These are phyloP conservation scores for Trichoderma asperellum DNA, from an alignment of 2,329 filamentous ascomycete species.

Conservation along the genomic window DNA sequence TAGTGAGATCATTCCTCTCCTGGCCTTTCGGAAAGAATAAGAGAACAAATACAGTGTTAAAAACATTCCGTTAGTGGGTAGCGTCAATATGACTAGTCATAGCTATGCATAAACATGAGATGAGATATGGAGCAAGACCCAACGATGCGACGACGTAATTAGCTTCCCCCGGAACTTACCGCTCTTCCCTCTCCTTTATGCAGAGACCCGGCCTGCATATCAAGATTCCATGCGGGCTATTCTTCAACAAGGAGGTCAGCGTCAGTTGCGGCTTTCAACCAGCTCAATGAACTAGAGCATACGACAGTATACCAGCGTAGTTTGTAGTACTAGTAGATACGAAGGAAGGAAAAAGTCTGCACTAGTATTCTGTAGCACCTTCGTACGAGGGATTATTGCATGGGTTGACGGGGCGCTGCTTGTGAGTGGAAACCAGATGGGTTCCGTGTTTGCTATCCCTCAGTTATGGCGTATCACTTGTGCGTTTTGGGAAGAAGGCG, in stretches of 20 bases:
- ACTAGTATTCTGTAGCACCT: neutral
- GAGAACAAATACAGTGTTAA: neutral
- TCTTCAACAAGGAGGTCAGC: neutral
- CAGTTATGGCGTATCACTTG: slow-evolving; percentile 2
- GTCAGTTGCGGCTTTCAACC: neutral
- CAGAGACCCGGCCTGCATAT: neutral
- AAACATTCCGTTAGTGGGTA: neutral
- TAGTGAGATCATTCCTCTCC: neutral
- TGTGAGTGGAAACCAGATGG: neutral
- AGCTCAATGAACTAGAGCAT: neutral
- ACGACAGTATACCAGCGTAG: neutral
- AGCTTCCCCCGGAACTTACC: neutral
- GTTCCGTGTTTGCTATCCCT: slow-evolving; percentile 7
- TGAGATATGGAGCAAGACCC: neutral
- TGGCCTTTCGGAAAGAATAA: neutral
- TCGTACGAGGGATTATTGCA: neutral
- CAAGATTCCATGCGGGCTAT: neutral
- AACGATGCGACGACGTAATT: neutral
- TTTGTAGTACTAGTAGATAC: neutral
- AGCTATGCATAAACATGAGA: neutral
- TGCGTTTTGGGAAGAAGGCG: slow-evolving; percentile 3
- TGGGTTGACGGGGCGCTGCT: neutral
- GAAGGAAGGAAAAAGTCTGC: neutral
- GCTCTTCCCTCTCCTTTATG: neutral
- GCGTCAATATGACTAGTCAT: neutral